Base-by-base conservation (phyloP, 2,329 filamentous ascomycete genomes). In the Colletotrichum navitas region DNA sequence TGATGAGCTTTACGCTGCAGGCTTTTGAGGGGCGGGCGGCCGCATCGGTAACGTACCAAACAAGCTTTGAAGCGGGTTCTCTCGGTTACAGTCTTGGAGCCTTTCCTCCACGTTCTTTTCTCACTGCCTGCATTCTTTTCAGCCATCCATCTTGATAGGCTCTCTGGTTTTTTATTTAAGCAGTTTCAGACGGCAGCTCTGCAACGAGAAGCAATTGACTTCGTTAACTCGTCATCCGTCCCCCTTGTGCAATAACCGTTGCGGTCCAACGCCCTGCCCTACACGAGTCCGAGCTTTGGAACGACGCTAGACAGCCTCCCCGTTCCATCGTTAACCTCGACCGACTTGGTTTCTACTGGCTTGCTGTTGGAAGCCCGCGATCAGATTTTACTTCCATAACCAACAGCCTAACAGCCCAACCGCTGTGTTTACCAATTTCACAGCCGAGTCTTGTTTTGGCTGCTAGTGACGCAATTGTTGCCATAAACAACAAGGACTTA, bases 51-150 rank as follows among this genome's bases (percentile, higher is more conserved):
- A 56, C 54, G 65, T 51, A 60, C 64, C 66, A 47, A 60, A 72
- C 69, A 69, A 72, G 69, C 66, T 72, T 72, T 72, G 52, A 64
- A 64, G 69, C 69, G 60, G 69, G 66, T 61, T 72, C 59, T 54
- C 60, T 72, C 47, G 52, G 65, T 61, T 61, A 49, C 60, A 49
- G 47, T 60, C 26, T 47, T 58, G 26, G 41, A 12, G 32, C 52
- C 61, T 60, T 29, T 45, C 29, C 54, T 66, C n/a, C 18, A 45
- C 34, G 21, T 45, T 45, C 45, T 59, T 52, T 52, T 60, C n/a
- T 47, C 36, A 26, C 49, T 59, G 52, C 36, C 43, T 24, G 43
- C 45, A 55, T 29, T 63, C 29, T 24, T 36, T 56, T 29, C 6
- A 12, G 18, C 5, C 6, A 32, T n/a, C 56, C 3, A 29, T 32